These are phyloP conservation scores for Malassezia yamatoensis DNA, from an alignment of 1,284 basidiomycete species.

Conservation along the genomic window DNA sequence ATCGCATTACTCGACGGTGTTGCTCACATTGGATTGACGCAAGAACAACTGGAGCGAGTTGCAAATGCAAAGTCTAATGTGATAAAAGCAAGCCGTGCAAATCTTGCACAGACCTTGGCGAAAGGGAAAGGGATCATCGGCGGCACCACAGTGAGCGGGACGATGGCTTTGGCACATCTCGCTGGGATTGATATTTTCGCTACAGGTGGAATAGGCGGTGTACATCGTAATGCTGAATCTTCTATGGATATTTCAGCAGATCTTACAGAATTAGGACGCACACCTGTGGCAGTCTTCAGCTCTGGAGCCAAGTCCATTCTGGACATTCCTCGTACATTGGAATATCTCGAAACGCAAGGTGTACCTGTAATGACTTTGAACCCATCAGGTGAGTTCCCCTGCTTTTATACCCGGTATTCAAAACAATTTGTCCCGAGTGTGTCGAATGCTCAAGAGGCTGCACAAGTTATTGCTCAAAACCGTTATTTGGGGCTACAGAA, in stretches of 20 bases:
- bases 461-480: slow-evolving; percentile 55
- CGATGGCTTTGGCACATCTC: slow-evolving; percentile 50
- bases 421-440: slow-evolving; percentile 61
- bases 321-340: slow-evolving; percentile 81
- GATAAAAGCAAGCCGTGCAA: slow-evolving; percentile 76
- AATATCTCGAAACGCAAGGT: slow-evolving; percentile 93
- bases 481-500: slow-evolving; percentile 52
- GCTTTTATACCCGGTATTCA: slow-evolving; percentile 78
- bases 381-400: slow-evolving; percentile 65
- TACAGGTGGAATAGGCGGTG: slow-evolving; percentile 60
- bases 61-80: slow-evolving; percentile 51
- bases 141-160: slow-evolving; percentile 83
- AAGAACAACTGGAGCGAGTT: slow-evolving; percentile 61
- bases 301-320: slow-evolving; percentile 90
- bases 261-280: slow-evolving; percentile 37
- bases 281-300: slow-evolving; percentile 61
- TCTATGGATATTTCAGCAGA: slow-evolving; percentile 67
- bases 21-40: slow-evolving; percentile 71
- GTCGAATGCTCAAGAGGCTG: slow-evolving; percentile 19
- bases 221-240: slow-evolving; percentile 80
- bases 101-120: slow-evolving; percentile 69
- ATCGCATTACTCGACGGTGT: slow-evolving; percentile 74
- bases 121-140: slow-evolving; percentile 57
- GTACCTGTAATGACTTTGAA: slow-evolving; percentile 80
- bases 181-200: slow-evolving; percentile 46